Percentiles rank a stretch among this genome's conserved stretches.
phyloP scores from a whole-genome alignment of 805 yeast species.

The Blastobotrys americana region DNA sequence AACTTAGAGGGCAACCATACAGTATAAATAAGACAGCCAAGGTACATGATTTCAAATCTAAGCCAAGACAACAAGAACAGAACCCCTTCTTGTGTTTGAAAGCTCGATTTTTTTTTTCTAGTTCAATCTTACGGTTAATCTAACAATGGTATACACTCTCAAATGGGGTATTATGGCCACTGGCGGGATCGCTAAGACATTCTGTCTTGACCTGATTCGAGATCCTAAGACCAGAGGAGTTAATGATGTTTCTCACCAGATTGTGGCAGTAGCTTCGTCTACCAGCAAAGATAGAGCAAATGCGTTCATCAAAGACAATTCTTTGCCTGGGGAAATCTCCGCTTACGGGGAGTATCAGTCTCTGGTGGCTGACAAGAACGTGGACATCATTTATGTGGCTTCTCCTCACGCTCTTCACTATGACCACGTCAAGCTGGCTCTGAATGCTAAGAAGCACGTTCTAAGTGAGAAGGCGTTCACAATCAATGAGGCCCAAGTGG shows the following conservation, averaged over 20 bases:
- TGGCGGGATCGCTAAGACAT: conserved; percentile 26
- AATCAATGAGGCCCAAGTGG: conserved; percentile 40
- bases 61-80: too few species aligned
- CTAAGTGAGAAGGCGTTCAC: conserved; percentile 52
- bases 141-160: conserved; percentile 21
- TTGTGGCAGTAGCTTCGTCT: conserved; percentile 26
- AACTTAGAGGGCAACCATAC: too few species aligned
- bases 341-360: conserved; percentile 35
- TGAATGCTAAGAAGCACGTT: conserved; percentile 42
- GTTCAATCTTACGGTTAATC: too few species aligned
- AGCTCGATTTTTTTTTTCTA: too few species aligned
- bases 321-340: conserved; percentile 10
- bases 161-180: conserved; percentile 27
- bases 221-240: conserved; percentile 21
- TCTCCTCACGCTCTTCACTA: conserved; percentile 49
- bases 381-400: conserved; percentile 48
- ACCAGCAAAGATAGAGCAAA: conserved; percentile 20
- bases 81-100: too few species aligned
- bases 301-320: conserved; percentile 18
- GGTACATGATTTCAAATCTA: too few species aligned
- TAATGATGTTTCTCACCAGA: conserved; percentile 23
- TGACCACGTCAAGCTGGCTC: conserved; percentile 38
- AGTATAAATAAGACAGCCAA: too few species aligned
- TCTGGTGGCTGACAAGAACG: conserved; percentile 36
- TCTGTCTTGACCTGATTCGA: conserved; percentile 22